Evolutionary conservation across 164 flowering plant genomes (phyloP).

Genomic region (Magnolia officinalis): DNA sequence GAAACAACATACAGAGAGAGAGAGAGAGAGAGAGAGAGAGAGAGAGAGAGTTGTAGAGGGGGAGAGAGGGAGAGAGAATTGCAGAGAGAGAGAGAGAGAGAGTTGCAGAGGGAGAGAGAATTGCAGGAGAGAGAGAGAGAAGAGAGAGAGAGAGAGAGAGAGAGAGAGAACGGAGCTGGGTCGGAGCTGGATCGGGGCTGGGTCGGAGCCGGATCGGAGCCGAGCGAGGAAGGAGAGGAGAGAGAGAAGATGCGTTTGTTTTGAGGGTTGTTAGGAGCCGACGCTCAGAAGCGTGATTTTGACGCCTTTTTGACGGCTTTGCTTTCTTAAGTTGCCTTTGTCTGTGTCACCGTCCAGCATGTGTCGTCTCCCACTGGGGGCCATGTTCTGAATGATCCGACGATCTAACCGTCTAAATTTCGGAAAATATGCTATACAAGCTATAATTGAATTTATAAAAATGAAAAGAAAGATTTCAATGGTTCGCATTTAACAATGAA

Average conservation of each 20-base stretch:
- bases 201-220: slow-evolving; percentile 48
- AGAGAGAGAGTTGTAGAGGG: neutral
- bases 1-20: neutral
- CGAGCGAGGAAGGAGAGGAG: slow-evolving; percentile 27
- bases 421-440: too few relatives aligned
- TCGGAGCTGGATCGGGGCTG: slow-evolving; percentile 9
- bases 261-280: neutral
- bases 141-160: neutral
- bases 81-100: neutral
- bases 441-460: too few relatives aligned
- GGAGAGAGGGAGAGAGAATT: neutral
- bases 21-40: slow-evolving; percentile 2
- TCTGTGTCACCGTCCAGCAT: too few relatives aligned
- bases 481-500: too few relatives aligned
- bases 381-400: too few relatives aligned
- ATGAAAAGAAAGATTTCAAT: too few relatives aligned
- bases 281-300: neutral
- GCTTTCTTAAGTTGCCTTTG: neutral
- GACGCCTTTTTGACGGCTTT: neutral
- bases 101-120: neutral
- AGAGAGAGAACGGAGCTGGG: slow-evolving; percentile 8
- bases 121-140: slow-evolving; percentile 1
- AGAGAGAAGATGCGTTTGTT: slow-evolving; percentile 6
- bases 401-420: too few relatives aligned
- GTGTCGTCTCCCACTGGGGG: too few relatives aligned